Base-by-base conservation (phyloP, 495 filamentous ascomycete genomes). In the Lepraria neglecta region DNA sequence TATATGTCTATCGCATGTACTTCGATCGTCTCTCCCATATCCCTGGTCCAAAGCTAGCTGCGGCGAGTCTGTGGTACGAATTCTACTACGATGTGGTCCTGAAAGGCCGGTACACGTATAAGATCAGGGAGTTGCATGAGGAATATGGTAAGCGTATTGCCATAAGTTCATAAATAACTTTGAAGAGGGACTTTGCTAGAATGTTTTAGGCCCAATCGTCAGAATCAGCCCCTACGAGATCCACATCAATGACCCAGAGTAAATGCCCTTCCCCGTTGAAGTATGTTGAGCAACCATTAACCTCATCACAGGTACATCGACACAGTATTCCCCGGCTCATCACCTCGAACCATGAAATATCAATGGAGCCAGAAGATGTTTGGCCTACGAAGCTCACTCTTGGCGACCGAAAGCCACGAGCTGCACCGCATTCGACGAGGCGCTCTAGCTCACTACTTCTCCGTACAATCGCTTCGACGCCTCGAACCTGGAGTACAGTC, bases 41-140 rank as follows among this genome's bases (percentile, higher is more conserved):
- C 42, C 78, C 78, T 6, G 80, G 81, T 0, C 80, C 80, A 2
- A 76, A 71, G 33, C 61, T 84, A 6, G 81, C 83, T 0, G 84
- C 82, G 0, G 57, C 74, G 0, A 81, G 77, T 0, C 48, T 64
- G 28, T 73, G 67, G 61, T 82, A 84, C 59, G 79, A 86, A 62
- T 76, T 73, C 52, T 81, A 80, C 63, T 80, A 72, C 57, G 74
- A 83, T 62, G 65, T 74, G 24, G 56, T 77, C 31, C 63, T 70
- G 38, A 56, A 66, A 24, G 78, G 75, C 3, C 67, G 55, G 54
- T 78, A 74, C 57, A 71, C 68, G 4, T 77, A 74, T 33, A 65
- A 75, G 60, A 76, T 81, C 63, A 67, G 67, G 21, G 67, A 74
- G 54, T 68, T 80, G 72, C 78, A 80, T 63, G 61, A 73, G 52